Base-by-base conservation (phyloP, 768 basidiomycete genomes). In the Clathrus columnatus region DNA sequence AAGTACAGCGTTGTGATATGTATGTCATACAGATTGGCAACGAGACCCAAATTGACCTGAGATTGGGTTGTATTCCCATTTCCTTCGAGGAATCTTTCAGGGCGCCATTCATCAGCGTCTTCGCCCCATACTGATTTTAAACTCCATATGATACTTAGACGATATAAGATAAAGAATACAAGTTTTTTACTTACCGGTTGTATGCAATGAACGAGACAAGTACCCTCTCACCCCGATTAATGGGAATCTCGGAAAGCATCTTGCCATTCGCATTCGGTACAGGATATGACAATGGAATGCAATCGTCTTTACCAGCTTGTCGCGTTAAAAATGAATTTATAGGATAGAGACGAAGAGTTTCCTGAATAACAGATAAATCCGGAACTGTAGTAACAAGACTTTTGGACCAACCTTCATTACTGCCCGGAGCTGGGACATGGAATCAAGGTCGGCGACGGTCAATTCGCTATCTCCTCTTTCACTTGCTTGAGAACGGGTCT, bases 51-150 rank as follows among this genome's bases (percentile, higher is more conserved):
- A 7, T 41, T 51, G 16, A 27, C 41, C 8, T 50, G n/a, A 5
- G 14, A 16, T 30, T 41, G 6, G 5, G 29, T 51, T 18, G n/a
- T n/a, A n/a, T n/a, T n/a, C n/a, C 5, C 5, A 18, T 11, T 18
- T 5, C 21, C 50, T 18, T 46, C 43, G 4, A 75, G 60, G 72
- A 72, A 77, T 29, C 75, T 66, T 51, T 75, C 74, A 7, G 75
- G 74, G 50, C 67, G 72, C n/a, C n/a, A n/a, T n/a, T n/a, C n/a
- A n/a, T n/a, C n/a, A n/a, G n/a, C n/a, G n/a, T n/a, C n/a, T n/a
- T n/a, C n/a, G n/a, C n/a, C n/a, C n/a, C n/a, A n/a, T n/a, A n/a
- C n/a, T n/a, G n/a, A n/a, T n/a, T n/a, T n/a, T n/a, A n/a, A n/a
- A n/a, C n/a, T n/a, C n/a, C n/a, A n/a, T n/a, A n/a, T n/a, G n/a